A percentile compares a stretch with the other conserved stretches of the same genome.
Conservation (phyloP, 495 filamentous ascomycete species). For the Geoglossum glabrum region DNA sequence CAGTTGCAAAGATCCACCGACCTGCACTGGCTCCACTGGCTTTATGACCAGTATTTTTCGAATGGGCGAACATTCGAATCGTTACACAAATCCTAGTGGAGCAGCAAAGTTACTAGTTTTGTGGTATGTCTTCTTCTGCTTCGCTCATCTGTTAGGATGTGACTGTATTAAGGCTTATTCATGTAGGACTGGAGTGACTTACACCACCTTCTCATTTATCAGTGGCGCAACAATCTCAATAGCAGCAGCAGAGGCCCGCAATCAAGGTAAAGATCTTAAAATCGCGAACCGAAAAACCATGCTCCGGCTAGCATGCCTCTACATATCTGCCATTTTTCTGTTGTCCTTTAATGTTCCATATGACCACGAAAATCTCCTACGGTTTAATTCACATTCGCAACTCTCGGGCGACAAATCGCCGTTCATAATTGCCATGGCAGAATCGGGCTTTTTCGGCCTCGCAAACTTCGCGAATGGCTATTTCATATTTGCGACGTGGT, state of each 20-base stretch:
- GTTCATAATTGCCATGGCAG: not conserved
- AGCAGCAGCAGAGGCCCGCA: not conserved
- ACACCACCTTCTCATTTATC: not conserved
- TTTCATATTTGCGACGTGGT: not conserved
- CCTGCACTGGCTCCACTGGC: not conserved
- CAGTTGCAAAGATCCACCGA: not conserved
- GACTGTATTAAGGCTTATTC: not conserved
- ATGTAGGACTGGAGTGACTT: not conserved
- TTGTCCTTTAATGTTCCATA: not conserved
- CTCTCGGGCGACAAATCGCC: not conserved
- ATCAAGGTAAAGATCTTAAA: not conserved
- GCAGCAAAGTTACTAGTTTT: not conserved
- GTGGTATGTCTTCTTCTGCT: not conserved
- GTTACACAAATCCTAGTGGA: not conserved
- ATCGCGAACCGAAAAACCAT: not conserved
- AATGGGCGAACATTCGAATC: not conserved
- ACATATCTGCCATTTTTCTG: not conserved
- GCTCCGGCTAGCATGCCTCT: not conserved
- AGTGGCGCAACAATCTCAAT: not conserved
- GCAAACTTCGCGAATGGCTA: not conserved
- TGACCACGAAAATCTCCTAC: not conserved
- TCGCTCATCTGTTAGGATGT: not conserved
- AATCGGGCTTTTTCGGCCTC: not conserved
- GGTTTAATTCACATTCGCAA: not conserved
- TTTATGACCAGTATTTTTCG: not conserved